Base-by-base conservation (phyloP, 73 alveolate genomes). In the Paramecium sonneborni region DNA sequence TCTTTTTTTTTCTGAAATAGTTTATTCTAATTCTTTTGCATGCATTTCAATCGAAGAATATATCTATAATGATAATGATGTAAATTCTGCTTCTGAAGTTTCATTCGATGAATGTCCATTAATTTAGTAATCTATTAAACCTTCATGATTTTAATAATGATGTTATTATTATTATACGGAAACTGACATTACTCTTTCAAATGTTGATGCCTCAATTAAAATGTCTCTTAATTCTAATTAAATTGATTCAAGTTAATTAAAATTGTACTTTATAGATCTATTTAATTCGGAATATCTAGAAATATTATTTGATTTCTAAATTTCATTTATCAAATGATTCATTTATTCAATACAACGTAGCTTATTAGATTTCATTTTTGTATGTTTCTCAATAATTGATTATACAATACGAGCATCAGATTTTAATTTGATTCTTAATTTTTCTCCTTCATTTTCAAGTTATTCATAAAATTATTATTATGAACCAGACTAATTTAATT, bases 1-100 rank as follows among this genome's bases (percentile, higher is more conserved):
- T 74, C 86, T 72, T 34, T 38, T 72, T 35, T 72, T 35, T 6
- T 72, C 86, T 35, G 86, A 72, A 35, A 72, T 72, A 35, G 55
- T 72, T 72, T 72, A 5, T 38, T 72, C 86, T 10, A 72, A 72
- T 38, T 35, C 57, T 37, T 72, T 72, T 1, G 58, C 57, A 72
- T 34, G 86, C 24, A 35, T 34, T 38, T 72, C 55, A 15, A 72
- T 34, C 0, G 30, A 32, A 5, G 86, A 35, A 37, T 34, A 72
- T 0, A 72, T 34, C 20, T 72, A 15, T 37, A 72, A 15, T 4
- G 86, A 35, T 28, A 41, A 28, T 3, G 86, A 72, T 28, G 52
- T 72, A 21, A 72, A 72, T 34, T 72, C 86, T 32, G 55, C 32
- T 35, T 72, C 86, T 15, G 86, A 28, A 3, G 44, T 41, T 12